Percentiles rank a stretch among this genome's conserved stretches.
phyloP scores from a whole-genome alignment of 1,284 basidiomycete genomes.

The Cryptococcus sp. region DNA sequence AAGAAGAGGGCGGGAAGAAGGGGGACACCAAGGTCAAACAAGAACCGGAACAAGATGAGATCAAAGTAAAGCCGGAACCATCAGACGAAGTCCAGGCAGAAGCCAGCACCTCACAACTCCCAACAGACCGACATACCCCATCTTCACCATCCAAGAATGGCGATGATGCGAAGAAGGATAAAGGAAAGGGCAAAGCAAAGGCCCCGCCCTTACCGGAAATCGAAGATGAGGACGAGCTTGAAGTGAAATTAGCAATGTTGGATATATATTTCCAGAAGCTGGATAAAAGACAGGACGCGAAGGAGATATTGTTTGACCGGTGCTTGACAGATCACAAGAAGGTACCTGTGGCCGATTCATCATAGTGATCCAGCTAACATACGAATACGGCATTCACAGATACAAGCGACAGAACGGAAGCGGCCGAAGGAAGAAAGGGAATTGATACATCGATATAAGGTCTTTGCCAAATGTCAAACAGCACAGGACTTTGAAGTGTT shows the following conservation, averaged over 20 bases:
- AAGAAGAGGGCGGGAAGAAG: slow-evolving; percentile 26
- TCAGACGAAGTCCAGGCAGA: slow-evolving; percentile 19
- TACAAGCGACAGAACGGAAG: slow-evolving; percentile 87
- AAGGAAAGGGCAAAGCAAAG: slow-evolving; percentile 64
- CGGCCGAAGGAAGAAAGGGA: slow-evolving; percentile 89
- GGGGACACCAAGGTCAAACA: slow-evolving; percentile 25
- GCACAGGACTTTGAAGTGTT: slow-evolving; percentile 89
- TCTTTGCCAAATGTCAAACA: slow-evolving; percentile 89
- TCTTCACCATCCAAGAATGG: slow-evolving; percentile 17
- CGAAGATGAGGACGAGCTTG: slow-evolving; percentile 85
- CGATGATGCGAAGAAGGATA: slow-evolving; percentile 53
- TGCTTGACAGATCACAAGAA: slow-evolving; percentile 92
- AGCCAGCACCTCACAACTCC: slow-evolving; percentile 1
- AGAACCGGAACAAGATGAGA: slow-evolving; percentile 29
- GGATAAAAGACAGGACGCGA: slow-evolving; percentile 82
- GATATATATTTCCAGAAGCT: slow-evolving; percentile 92
- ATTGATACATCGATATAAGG: slow-evolving; percentile 81
- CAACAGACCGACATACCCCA: slow-evolving; percentile 9
- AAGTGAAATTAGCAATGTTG: slow-evolving; percentile 84
- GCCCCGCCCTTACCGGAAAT: slow-evolving; percentile 63
- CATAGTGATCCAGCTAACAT: not conserved
- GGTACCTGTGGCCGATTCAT: slow-evolving; percentile 55
- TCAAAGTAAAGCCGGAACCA: slow-evolving; percentile 25
- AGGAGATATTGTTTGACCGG: slow-evolving; percentile 90
- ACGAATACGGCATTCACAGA: slow-evolving; percentile 56